These are phyloP conservation scores for Scytalidium sp. DNA, from an alignment of 2,329 filamentous ascomycete species.

Conservation along the genomic window DNA sequence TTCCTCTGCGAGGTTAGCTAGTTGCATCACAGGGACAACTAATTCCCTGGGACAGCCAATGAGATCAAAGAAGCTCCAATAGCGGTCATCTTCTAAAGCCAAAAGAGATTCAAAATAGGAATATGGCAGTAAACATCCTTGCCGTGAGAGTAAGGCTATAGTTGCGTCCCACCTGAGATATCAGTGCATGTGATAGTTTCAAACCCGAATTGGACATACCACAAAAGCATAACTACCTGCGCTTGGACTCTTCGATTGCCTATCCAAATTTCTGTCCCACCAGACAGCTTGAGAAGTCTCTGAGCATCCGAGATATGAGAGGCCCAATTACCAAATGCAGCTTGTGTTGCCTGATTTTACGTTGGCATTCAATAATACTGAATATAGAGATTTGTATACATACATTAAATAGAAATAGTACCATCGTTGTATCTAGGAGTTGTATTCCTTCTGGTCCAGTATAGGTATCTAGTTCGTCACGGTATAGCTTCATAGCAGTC, in stretches of 20 bases:
- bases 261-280: not conserved
- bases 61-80: conserved; percentile 6
- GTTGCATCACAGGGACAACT: conserved; percentile 1
- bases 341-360: not conserved
- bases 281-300: not conserved
- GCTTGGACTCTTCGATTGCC: conserved; percentile 3
- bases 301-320: not conserved
- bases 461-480: not conserved
- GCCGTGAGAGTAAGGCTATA: conserved; percentile 3
- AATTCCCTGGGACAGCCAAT: conserved; percentile 5
- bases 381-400: not conserved
- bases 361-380: not conserved
- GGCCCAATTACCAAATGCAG: not conserved
- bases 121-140: conserved; percentile 6
- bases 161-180: conserved; percentile 5
- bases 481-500: conserved; percentile 1
- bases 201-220: not conserved
- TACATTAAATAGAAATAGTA: conserved; percentile 1
- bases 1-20: conserved; percentile 2
- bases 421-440: conserved; percentile 1
- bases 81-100: not conserved
- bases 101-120: conserved; percentile 4
- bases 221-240: conserved; percentile 5
- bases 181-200: not conserved
- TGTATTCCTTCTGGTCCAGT: not conserved